A percentile compares a stretch with the other conserved stretches of the same genome.
Conservation (phyloP, 2,329 filamentous ascomycete genomes). For the Cyphellophora attinorum region DNA sequence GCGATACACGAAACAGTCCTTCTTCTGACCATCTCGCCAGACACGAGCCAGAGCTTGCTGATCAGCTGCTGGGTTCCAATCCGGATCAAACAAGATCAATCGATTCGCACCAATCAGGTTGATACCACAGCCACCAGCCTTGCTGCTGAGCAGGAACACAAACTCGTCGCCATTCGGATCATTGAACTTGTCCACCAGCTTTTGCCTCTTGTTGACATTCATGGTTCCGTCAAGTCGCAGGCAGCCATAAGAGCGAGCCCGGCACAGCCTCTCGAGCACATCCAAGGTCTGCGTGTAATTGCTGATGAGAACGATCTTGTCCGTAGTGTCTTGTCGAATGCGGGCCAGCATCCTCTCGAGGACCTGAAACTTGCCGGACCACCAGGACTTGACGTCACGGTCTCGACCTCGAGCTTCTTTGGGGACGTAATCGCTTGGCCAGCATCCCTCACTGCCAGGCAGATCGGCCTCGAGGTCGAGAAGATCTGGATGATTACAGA, state of each 20-base stretch:
- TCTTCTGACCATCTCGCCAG: conserved; percentile 98
- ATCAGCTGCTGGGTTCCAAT: conserved; percentile 96
- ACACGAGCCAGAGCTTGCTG: conserved; percentile 95
- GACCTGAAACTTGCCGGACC: conserved; percentile 96
- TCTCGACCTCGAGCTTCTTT: conserved; percentile 83
- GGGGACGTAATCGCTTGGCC: conserved; percentile 77
- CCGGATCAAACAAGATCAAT: conserved; percentile 89
- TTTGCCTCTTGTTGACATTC: conserved; percentile 95
- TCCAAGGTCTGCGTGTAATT: conserved; percentile 97
- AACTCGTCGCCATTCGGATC: conserved; percentile 84
- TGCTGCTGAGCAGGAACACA: conserved; percentile 90
- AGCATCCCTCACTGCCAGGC: conserved; percentile 72
- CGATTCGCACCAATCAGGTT: conserved; percentile 93
- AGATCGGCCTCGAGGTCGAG: conserved; percentile 74
- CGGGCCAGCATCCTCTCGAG: conserved; percentile 96
- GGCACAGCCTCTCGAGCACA: conserved; percentile 84
- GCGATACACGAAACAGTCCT: conserved; percentile 98
- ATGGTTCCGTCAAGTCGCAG: conserved; percentile 92
- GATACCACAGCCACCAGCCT: conserved; percentile 91
- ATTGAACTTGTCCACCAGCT: conserved; percentile 96
- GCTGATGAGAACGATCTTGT: conserved; percentile 98
- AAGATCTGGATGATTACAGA: conserved; percentile 95
- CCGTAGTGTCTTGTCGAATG: conserved; percentile 90
- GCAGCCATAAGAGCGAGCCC: conserved; percentile 71
- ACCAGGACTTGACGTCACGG: conserved; percentile 87